These are phyloP conservation scores for Dactylonectria macrodidyma DNA, from an alignment of 2,329 filamentous ascomycete genomes.

Conservation along the genomic window DNA sequence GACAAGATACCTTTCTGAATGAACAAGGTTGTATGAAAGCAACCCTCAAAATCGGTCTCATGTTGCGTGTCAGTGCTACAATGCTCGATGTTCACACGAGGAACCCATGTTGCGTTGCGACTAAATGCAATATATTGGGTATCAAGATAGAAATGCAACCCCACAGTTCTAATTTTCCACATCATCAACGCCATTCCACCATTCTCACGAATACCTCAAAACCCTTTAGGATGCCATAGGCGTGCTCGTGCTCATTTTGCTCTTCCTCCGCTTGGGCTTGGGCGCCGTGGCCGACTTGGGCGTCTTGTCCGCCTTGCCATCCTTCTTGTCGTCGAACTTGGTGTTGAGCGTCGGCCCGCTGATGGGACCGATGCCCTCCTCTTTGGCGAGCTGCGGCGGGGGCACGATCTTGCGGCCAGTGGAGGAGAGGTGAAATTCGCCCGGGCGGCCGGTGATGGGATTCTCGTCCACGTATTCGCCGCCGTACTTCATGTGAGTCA, in stretches of 20 bases:
- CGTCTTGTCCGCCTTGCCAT: slow-evolving; percentile 62
- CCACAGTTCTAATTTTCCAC: neutral
- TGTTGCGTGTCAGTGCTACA: neutral
- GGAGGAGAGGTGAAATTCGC: slow-evolving; percentile 75
- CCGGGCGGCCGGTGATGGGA: slow-evolving; percentile 76
- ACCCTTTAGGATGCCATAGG: slow-evolving; percentile 54
- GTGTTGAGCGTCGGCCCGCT: slow-evolving; percentile 57
- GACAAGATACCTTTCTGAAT: slow-evolving; percentile 42
- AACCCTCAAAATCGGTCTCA: neutral
- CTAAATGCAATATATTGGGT: slow-evolving; percentile 38
- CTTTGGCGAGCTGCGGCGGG: slow-evolving; percentile 50
- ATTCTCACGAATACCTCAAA: slow-evolving; percentile 31
- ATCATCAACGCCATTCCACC: slow-evolving; percentile 14
- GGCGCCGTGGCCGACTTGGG: slow-evolving; percentile 58
- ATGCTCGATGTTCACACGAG: neutral
- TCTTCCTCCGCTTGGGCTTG: slow-evolving; percentile 65
- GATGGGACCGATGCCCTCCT: slow-evolving; percentile 53
- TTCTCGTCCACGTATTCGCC: slow-evolving; percentile 79
- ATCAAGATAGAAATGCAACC: slow-evolving; percentile 41
- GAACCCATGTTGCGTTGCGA: neutral
- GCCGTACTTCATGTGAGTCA: slow-evolving; percentile 71
- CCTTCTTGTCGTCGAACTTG: slow-evolving; percentile 62
- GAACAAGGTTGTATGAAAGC: slow-evolving; percentile 13
- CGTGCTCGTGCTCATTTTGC: slow-evolving; percentile 59
- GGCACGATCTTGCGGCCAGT: slow-evolving; percentile 67